These are phyloP conservation scores for Prunus mongolica DNA, from an alignment of 306 rosid species.

Conservation along the genomic window DNA sequence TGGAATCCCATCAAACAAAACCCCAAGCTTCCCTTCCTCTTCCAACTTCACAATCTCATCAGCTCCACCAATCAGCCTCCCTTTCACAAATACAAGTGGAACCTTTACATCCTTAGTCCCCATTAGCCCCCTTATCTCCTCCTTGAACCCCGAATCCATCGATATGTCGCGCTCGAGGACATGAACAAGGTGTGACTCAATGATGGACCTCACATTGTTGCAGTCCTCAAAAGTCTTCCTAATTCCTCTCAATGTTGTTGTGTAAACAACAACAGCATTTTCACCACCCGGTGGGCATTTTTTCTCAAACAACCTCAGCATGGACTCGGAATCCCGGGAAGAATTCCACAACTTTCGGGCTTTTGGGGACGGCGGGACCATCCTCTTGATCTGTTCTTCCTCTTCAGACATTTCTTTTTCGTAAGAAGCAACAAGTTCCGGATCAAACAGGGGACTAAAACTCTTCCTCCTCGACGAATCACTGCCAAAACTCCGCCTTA, in stretches of 20 bases:
- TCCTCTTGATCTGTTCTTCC: slow-evolving; percentile 81
- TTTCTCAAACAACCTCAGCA: slow-evolving; percentile 42
- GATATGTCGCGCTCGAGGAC: slow-evolving; percentile 76
- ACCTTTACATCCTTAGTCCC: slow-evolving; percentile 61
- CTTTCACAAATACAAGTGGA: slow-evolving; percentile 74
- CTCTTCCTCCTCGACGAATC: slow-evolving; percentile 40
- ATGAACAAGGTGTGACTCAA: slow-evolving; percentile 58
- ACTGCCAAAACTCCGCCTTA: slow-evolving; percentile 49
- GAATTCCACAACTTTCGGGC: slow-evolving; percentile 26
- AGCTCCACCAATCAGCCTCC: slow-evolving; percentile 72
- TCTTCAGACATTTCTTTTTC: slow-evolving; percentile 66
- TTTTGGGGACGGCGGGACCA: slow-evolving; percentile 56
- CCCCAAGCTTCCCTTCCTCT: slow-evolving; percentile 69
- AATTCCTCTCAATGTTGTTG: slow-evolving; percentile 87
- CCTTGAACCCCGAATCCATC: slow-evolving; percentile 90
- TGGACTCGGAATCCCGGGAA: slow-evolving; percentile 27
- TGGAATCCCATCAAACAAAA: slow-evolving; percentile 66
- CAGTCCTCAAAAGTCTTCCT: slow-evolving; percentile 89
- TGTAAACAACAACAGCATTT: slow-evolving; percentile 61
- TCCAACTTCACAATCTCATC: slow-evolving; percentile 73
- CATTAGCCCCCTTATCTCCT: slow-evolving; percentile 68
- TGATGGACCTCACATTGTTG: slow-evolving; percentile 58
- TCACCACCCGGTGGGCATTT: slow-evolving; percentile 76
- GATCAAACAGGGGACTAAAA: slow-evolving; percentile 74
- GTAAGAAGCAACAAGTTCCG: slow-evolving; percentile 62